Conservation (phyloP, 1,139 yeast genomes). For the Maudiozyma humilis region DNA sequence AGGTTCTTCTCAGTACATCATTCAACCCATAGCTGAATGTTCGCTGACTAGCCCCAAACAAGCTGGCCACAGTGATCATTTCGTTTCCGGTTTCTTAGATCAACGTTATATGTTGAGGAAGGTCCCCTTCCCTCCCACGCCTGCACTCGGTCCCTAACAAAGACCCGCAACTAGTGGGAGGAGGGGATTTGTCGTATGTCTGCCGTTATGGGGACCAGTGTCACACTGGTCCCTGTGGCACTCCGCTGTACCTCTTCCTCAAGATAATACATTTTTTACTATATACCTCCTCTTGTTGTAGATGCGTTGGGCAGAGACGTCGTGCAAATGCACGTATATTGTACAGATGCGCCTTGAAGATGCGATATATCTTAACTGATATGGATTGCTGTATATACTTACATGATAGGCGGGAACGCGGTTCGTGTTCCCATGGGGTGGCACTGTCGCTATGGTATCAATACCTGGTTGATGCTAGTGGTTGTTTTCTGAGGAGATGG, state of each 20-base stretch:
- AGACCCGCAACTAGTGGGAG: neutral
- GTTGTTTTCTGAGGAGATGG: too few species aligned
- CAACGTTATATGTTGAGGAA: conserved; percentile 30
- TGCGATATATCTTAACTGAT: too few species aligned
- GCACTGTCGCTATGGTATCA: too few species aligned
- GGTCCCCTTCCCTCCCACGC: conserved; percentile 11
- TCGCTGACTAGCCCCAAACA: conserved; percentile 33
- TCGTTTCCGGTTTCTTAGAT: conserved; percentile 75
- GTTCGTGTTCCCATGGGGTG: too few species aligned
- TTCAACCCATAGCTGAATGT: conserved; percentile 35
- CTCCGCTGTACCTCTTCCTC: conserved; percentile 32
- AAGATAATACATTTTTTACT: conserved; percentile 30
- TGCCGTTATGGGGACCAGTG: conserved; percentile 24
- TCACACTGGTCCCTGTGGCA: conserved; percentile 28
- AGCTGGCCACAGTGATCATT: conserved; percentile 54
- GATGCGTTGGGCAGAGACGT: neutral
- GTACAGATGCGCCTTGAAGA: too few species aligned
- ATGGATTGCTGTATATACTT: neutral
- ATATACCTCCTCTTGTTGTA: conserved; percentile 5
- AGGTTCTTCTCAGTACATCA: conserved; percentile 21
- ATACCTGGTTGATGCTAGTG: too few species aligned
- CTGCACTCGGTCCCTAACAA: neutral
- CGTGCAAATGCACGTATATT: too few species aligned
- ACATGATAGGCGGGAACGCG: neutral
- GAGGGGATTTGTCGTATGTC: conserved; percentile 27